phyloP scores from a whole-genome alignment of 2,329 filamentous ascomycete genomes.

The Clonostachys rosea region DNA sequence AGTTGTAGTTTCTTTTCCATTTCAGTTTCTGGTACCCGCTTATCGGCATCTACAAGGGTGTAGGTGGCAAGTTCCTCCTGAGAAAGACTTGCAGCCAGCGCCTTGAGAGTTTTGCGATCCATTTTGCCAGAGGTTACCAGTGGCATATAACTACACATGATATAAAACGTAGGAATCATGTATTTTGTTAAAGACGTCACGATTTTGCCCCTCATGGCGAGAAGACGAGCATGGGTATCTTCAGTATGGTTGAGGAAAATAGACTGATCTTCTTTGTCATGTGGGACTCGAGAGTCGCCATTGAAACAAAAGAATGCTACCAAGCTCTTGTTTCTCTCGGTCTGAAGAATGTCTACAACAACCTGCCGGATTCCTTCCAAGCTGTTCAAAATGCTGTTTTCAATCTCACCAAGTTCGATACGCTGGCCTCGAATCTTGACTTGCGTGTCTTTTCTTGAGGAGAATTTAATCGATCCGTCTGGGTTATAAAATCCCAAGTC shows the following conservation, averaged over 20 bases:
- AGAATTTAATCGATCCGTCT: constrained; percentile 12
- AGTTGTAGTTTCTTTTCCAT: constrained; percentile 3
- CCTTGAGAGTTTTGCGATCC: constrained; percentile 3
- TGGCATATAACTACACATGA: constrained; percentile 8
- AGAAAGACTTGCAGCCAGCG: background rate
- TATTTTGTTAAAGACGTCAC: constrained; percentile 1
- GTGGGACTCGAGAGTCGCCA: background rate
- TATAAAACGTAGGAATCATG: constrained; percentile 10
- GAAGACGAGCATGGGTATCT: background rate
- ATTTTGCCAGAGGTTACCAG: constrained; percentile 7
- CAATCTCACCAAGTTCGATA: constrained; percentile 31
- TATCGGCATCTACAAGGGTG: background rate
- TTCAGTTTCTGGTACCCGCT: constrained; percentile 2
- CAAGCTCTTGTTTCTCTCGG: background rate
- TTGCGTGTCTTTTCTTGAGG: constrained; percentile 54
- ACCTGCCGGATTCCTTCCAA: background rate
- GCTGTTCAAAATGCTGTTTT: constrained; percentile 1
- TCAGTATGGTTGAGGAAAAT: constrained; percentile 1
- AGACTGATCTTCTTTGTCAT: background rate
- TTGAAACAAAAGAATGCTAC: background rate
- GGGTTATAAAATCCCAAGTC: constrained; percentile 35
- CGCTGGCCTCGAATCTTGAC: constrained; percentile 49
- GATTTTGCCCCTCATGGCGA: background rate
- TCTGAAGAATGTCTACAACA: constrained; percentile 2
- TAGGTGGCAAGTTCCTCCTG: constrained; percentile 4